Percentiles rank a stretch among this genome's conserved stretches.
phyloP scores from a whole-genome alignment of 2,329 filamentous ascomycete genomes.

The Didymellaceae sp. region DNA sequence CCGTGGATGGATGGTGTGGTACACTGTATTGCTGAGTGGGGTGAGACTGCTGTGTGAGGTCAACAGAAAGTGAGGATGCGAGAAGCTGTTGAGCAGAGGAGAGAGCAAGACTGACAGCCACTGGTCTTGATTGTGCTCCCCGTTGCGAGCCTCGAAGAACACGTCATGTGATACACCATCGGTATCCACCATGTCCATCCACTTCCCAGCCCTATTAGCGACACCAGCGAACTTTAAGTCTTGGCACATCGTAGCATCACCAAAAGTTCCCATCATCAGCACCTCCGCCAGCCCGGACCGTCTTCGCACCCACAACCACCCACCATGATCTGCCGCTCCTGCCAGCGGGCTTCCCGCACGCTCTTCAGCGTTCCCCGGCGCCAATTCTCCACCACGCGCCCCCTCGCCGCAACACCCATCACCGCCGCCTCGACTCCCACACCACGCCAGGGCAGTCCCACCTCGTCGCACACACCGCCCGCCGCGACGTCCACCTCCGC shows the following conservation, averaged over 20 bases:
- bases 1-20: too few relatives aligned
- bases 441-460: constrained; percentile 37
- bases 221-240: too few relatives aligned
- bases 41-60: too few relatives aligned
- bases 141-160: too few relatives aligned
- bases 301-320: neutral
- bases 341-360: constrained; percentile 44
- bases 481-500: constrained; percentile 54
- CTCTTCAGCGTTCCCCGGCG: constrained; percentile 22
- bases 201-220: too few relatives aligned
- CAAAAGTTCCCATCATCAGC: neutral
- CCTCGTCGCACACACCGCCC: constrained; percentile 32
- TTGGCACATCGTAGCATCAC: neutral
- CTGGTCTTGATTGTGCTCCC: too few relatives aligned
- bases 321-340: constrained; percentile 51
- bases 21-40: too few relatives aligned
- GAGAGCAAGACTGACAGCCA: too few relatives aligned
- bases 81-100: too few relatives aligned
- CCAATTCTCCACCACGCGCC: constrained; percentile 33
- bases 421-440: constrained; percentile 35
- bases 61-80: too few relatives aligned
- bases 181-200: too few relatives aligned
- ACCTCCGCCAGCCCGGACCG: neutral
- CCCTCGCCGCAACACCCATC: constrained; percentile 35
- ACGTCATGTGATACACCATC: too few relatives aligned